Evolutionary conservation across 257 asterid genomes (phyloP).

Genomic region (Penstemon eatonii): DNA sequence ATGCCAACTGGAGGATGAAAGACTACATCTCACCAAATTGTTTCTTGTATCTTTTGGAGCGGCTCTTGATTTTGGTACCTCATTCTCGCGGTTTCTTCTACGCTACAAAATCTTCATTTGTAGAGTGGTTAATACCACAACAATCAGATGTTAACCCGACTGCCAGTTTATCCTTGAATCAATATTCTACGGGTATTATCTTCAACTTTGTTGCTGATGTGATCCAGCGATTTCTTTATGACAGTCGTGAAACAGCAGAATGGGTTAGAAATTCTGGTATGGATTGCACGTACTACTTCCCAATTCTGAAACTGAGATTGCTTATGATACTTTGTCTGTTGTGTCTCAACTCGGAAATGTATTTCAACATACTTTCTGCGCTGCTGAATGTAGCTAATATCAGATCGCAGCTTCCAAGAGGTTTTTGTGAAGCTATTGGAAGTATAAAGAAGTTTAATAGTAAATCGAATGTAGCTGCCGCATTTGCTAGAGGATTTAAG

Average conservation of each 20-base stretch:
- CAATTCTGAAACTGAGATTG: conserved; percentile 45
- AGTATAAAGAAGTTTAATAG: not conserved
- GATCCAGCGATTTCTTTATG: conserved; percentile 28
- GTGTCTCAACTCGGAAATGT: conserved; percentile 42
- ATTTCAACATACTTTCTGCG: conserved; percentile 11
- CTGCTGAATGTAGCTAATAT: conserved; percentile 22
- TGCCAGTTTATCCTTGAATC: not conserved
- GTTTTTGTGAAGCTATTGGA: conserved; percentile 36
- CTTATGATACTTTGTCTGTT: conserved; percentile 41
- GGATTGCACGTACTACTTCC: conserved; percentile 25
- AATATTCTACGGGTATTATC: not conserved
- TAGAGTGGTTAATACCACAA: conserved; percentile 40
- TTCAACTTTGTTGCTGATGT: conserved; percentile 16
- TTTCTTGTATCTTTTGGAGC: conserved; percentile 62
- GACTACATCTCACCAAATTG: conserved; percentile 56
- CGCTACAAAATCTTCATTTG: conserved; percentile 47
- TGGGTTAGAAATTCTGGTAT: conserved; percentile 40
- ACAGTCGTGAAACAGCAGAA: not conserved
- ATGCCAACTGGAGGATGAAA: conserved; percentile 28
- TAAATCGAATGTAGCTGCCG: not conserved
- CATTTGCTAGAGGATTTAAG: conserved; percentile 45
- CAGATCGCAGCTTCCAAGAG: conserved; percentile 34
- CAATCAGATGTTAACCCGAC: conserved; percentile 26
- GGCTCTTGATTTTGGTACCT: conserved; percentile 45
- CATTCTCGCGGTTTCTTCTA: conserved; percentile 36